Conservation (phyloP, 352 stramenopile species). For the Phytophthora sansomeana region DNA sequence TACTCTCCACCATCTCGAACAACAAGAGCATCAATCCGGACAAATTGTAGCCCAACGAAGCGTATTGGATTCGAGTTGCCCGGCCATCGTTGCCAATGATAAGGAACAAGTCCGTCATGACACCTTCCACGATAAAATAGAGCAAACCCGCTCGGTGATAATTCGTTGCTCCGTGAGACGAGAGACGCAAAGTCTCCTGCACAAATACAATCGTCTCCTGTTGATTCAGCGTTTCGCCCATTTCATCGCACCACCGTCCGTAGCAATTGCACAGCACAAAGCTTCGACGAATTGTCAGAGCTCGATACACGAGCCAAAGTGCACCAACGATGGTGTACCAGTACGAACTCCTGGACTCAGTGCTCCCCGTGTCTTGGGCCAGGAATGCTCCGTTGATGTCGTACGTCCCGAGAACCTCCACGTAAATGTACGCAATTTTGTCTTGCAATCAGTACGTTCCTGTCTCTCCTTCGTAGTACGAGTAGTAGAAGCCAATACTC, state of each 20-base stretch:
- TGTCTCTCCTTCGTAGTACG: conserved; percentile 9
- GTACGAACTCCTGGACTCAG: neutral
- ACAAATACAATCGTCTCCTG: conserved; percentile 11
- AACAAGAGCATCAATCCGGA: conserved; percentile 3
- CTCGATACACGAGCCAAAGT: neutral
- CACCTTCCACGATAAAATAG: conserved; percentile 22
- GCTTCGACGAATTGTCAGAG: conserved; percentile 1
- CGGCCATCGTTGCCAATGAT: conserved; percentile 10
- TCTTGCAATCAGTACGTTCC: conserved; percentile 20
- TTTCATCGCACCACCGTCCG: neutral
- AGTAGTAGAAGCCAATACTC: conserved; percentile 27
- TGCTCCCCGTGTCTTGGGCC: conserved; percentile 3
- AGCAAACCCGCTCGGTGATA: conserved; percentile 13
- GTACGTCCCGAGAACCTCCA: conserved; percentile 7
- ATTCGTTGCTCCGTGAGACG: conserved; percentile 1
- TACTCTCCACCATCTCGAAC: conserved; percentile 18
- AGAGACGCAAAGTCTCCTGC: conserved; percentile 7
- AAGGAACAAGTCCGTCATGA: conserved; percentile 18
- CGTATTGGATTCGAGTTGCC: conserved; percentile 1
- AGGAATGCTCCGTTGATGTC: conserved; percentile 15
- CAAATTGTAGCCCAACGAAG: conserved; percentile 9
- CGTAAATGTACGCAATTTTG: conserved; percentile 3
- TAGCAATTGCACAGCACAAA: neutral
- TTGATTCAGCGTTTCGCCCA: neutral
- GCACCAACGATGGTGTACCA: conserved; percentile 1